These are phyloP conservation scores for Flaveria linearis DNA, from an alignment of 129 eudicot genomes.

Conservation along the genomic window DNA sequence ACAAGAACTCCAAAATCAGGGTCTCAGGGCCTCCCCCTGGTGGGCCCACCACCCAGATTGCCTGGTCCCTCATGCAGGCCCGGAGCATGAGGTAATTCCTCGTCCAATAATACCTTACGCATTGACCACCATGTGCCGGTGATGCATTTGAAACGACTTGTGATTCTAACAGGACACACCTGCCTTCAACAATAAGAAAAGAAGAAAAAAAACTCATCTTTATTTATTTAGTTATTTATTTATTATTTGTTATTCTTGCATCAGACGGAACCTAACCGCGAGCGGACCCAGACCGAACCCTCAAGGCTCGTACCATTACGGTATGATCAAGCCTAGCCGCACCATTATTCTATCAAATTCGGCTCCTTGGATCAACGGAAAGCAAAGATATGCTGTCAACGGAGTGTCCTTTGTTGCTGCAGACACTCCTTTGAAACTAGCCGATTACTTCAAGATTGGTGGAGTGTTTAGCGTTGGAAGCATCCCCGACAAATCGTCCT, in stretches of 20 bases:
- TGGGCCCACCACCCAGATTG: constrained; percentile 81
- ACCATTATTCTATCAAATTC: constrained; percentile 90
- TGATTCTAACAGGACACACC: too few relatives aligned
- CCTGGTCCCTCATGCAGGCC: constrained; percentile 77
- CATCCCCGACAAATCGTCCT: constrained; percentile 60
- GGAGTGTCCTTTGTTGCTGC: constrained; percentile 67
- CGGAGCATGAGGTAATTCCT: constrained; percentile 62
- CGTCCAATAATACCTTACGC: too few relatives aligned
- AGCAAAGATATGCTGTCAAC: constrained; percentile 87
- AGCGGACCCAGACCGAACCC: constrained; percentile 99
- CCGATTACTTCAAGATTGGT: constrained; percentile 82
- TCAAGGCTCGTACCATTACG: constrained; percentile 97
- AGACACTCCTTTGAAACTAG: constrained; percentile 88
- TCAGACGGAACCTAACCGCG: constrained; percentile 84
- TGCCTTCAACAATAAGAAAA: too few relatives aligned
- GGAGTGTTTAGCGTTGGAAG: constrained; percentile 76
- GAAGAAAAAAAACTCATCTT: too few relatives aligned
- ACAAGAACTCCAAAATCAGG: constrained; percentile 62
- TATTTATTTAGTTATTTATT: too few relatives aligned
- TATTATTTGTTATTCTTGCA: constrained; percentile 7
- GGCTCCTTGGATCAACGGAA: constrained; percentile 79
- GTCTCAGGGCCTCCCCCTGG: constrained; percentile 82
- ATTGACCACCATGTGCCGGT: not conserved
- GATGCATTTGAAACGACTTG: too few relatives aligned
- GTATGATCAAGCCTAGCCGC: constrained; percentile 67